These are phyloP conservation scores for Mercurialis annua DNA, from an alignment of 345 rosid species.

Conservation along the genomic window DNA sequence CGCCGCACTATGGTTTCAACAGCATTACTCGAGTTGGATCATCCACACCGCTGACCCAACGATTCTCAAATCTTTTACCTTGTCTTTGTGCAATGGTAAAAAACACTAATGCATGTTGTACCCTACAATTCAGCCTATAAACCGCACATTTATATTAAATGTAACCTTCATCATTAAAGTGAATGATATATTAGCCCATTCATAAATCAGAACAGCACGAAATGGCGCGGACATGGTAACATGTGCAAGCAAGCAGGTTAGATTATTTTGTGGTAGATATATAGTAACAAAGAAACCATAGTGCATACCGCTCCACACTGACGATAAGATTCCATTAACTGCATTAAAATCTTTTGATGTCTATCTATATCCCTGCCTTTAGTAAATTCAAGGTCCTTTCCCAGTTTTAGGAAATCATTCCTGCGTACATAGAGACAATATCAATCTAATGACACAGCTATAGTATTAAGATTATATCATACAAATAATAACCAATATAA, in stretches of 20 bases:
- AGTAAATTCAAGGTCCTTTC: constrained; percentile 65
- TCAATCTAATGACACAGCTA: neutral
- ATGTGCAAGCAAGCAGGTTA: neutral
- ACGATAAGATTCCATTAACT: constrained; percentile 61
- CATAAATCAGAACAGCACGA: neutral
- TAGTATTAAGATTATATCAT: neutral
- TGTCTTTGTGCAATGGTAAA: neutral
- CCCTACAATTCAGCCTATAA: neutral
- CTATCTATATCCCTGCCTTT: constrained; percentile 66
- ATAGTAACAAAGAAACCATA: neutral
- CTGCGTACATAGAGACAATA: constrained; percentile 30
- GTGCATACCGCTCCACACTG: constrained; percentile 59
- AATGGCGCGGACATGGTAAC: neutral
- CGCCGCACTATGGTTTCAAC: neutral
- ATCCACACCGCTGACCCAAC: neutral
- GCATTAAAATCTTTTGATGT: constrained; percentile 51
- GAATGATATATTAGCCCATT: neutral
- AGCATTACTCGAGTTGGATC: neutral
- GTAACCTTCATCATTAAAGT: neutral
- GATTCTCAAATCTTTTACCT: too few species aligned
- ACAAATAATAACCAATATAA: constrained; percentile 5
- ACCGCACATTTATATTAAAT: neutral
- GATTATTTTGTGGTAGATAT: neutral
- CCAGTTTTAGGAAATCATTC: constrained; percentile 67
- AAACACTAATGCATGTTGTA: neutral